A percentile compares a stretch with the other conserved stretches of the same genome.
Evolutionary conservation across 2,329 filamentous ascomycete genomes (phyloP).

Genomic region (Cadophora malorum): DNA sequence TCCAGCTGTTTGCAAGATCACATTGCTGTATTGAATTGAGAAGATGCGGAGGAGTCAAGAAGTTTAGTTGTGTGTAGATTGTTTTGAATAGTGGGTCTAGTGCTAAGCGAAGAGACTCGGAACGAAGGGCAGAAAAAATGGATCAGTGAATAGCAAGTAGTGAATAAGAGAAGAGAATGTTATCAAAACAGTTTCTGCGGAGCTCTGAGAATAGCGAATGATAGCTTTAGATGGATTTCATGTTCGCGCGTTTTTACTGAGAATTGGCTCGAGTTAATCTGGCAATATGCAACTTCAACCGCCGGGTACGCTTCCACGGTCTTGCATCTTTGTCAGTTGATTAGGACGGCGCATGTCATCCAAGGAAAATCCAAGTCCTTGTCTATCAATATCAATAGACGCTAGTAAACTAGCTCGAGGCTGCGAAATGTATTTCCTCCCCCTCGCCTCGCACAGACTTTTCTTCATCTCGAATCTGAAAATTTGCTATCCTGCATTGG

Average conservation of each 20-base stretch:
- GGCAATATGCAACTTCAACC: neutral
- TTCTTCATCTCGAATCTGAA: neutral
- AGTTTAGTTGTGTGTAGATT: neutral
- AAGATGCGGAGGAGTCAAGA: no score
- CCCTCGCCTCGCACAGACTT: neutral
- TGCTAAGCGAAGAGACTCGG: neutral
- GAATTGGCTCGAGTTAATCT: neutral
- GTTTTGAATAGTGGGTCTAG: neutral
- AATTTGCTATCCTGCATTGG: no score
- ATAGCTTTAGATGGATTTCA: no score
- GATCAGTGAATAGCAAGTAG: no score
- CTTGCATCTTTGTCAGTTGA: neutral
- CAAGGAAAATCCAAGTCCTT: neutral
- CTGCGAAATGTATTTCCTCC: neutral
- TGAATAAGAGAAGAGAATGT: no score
- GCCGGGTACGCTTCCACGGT: no score
- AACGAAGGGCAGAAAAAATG: no score
- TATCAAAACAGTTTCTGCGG: no score
- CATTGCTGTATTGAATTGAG: no score
- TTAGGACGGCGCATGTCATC: neutral
- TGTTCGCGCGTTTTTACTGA: neutral
- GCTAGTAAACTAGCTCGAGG: neutral
- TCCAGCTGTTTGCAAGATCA: no score
- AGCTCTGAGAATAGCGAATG: no score
- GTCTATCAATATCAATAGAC: neutral